Evolutionary conservation across 768 basidiomycete species (phyloP).

Genomic region (Lentinula aciculospora): DNA sequence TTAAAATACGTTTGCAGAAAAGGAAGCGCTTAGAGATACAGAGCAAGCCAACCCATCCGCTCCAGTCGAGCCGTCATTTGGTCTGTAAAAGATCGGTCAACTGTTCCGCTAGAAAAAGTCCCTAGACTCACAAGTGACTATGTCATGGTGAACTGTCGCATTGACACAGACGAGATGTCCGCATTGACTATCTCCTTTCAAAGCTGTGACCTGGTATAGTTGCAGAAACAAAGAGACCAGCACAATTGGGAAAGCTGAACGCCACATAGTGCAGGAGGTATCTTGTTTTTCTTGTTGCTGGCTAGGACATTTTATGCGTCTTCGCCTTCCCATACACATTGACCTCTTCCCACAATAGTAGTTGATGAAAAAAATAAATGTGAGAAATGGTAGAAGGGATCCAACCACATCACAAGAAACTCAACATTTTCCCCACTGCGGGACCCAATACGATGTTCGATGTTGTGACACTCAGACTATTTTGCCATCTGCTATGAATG

Average conservation of each 20-base stretch:
- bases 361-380: background rate
- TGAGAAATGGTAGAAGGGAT: background rate
- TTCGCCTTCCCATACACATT: background rate
- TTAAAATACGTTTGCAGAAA: background rate
- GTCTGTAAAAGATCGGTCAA: constrained; percentile 24
- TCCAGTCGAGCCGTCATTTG: constrained; percentile 34
- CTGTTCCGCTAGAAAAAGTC: background rate
- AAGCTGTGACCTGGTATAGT: constrained; percentile 14
- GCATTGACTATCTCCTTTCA: constrained; percentile 42
- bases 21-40: constrained; percentile 25
- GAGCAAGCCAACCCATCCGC: constrained; percentile 46
- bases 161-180: constrained; percentile 39
- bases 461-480: background rate
- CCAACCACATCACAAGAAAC: background rate
- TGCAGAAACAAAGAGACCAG: background rate
- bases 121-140: constrained; percentile 38
- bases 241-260: background rate
- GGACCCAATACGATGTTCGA: background rate
- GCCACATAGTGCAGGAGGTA: background rate
- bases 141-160: constrained; percentile 35
- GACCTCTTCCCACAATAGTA: background rate
- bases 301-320: background rate
- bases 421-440: background rate
- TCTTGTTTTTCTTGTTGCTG: background rate
- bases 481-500: background rate